Evolutionary conservation across 2,329 filamentous ascomycete species (phyloP).

Genomic region (Alternaria dauci): DNA sequence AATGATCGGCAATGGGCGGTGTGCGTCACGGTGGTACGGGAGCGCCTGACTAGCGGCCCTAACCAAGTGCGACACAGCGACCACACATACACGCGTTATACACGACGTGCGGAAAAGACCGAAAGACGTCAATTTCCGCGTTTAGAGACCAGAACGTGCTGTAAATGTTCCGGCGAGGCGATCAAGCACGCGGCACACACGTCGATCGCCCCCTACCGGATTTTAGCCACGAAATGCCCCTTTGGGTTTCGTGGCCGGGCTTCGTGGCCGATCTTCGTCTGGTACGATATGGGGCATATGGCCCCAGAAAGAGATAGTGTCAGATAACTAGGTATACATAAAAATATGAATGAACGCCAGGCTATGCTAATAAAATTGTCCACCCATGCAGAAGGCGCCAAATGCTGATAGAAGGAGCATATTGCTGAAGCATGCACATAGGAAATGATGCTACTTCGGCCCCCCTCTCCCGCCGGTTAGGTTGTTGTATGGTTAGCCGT

Average conservation of each 20-base stretch:
- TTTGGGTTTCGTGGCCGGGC: constrained; percentile 20
- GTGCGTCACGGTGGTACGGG: background rate
- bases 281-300: constrained; percentile 12
- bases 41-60: constrained; percentile 1
- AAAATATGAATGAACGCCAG: constrained; percentile 11
- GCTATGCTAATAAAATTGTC: constrained; percentile 10
- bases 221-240: constrained; percentile 23
- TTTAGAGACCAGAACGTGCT: background rate
- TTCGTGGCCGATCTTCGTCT: constrained; percentile 18
- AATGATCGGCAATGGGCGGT: constrained; percentile 6
- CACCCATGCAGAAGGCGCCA: background rate
- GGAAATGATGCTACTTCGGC: constrained; percentile 1
- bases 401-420: constrained; percentile 1
- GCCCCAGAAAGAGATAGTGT: constrained; percentile 15
- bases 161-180: constrained; percentile 2
- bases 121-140: background rate
- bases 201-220: constrained; percentile 28
- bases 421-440: constrained; percentile 15
- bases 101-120: constrained; percentile 4
- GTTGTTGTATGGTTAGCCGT: constrained; percentile 22
- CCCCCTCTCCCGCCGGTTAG: background rate
- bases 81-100: constrained; percentile 8
- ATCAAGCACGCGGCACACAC: constrained; percentile 12
- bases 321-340: constrained; percentile 11
- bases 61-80: constrained; percentile 9